These are phyloP conservation scores for Fusarium clavum DNA, from an alignment of 2,329 filamentous ascomycete species.

Conservation along the genomic window DNA sequence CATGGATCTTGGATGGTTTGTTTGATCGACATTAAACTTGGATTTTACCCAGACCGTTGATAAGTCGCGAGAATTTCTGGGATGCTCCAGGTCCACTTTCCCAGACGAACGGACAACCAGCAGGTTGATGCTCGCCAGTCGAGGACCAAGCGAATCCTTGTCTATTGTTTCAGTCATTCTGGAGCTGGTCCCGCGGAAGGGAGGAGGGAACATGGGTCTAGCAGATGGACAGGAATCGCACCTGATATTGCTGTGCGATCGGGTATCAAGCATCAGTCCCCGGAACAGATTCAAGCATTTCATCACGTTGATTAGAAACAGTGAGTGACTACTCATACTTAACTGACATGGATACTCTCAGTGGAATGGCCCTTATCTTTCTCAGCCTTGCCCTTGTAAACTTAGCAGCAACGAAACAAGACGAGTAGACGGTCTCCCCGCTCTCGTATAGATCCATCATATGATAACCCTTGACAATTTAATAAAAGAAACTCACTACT, in stretches of 20 bases:
- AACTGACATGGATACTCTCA: neutral
- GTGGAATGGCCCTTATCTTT: conserved; percentile 24
- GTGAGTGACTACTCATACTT: neutral
- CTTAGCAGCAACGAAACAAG: neutral
- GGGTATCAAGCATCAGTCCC: neutral
- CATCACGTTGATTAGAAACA: neutral
- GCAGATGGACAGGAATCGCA: neutral
- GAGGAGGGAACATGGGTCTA: conserved; percentile 30
- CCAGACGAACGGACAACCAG: conserved; percentile 2
- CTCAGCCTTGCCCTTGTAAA: conserved; percentile 17
- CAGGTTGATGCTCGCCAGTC: conserved; percentile 1
- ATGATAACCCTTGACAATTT: conserved; percentile 39
- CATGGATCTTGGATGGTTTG: conserved; percentile 1
- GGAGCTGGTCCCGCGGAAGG: conserved; percentile 26
- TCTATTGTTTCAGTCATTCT: conserved; percentile 34
- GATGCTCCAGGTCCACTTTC: conserved; percentile 30
- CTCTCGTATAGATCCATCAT: conserved; percentile 30
- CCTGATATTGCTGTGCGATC: conserved; percentile 12
- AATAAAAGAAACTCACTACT: conserved; percentile 15
- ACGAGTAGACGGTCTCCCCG: conserved; percentile 17
- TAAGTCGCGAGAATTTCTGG: conserved; percentile 19
- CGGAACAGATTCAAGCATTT: neutral
- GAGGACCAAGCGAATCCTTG: conserved; percentile 19
- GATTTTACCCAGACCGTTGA: conserved; percentile 3
- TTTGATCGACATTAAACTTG: conserved; percentile 32